Percentiles rank a stretch among this genome's conserved stretches.
These are phyloP conservation scores for Wickerhamiella nectarea DNA, from an alignment of 805 yeast species.

Conservation along the genomic window DNA sequence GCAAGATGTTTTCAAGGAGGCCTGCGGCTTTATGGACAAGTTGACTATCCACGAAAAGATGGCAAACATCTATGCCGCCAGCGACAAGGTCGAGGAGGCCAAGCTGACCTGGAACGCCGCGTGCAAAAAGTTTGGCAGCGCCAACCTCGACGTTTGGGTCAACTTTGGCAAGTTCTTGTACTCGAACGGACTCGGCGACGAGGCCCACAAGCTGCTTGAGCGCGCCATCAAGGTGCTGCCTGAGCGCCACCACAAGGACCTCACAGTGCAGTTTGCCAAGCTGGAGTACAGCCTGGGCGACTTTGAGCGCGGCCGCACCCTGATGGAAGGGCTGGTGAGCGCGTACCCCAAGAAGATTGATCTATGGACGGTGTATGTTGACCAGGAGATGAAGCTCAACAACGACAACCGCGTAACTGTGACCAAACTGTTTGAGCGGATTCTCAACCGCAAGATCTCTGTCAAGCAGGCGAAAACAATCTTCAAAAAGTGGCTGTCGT, in stretches of 20 bases:
- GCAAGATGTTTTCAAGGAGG: slow-evolving; percentile 65
- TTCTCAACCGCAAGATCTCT: slow-evolving; percentile 46
- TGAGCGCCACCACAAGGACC: slow-evolving; percentile 31
- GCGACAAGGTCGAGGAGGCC: slow-evolving; percentile 64
- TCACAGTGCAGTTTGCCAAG: slow-evolving; percentile 78
- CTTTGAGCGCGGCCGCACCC: slow-evolving; percentile 84
- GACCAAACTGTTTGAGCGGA: slow-evolving; percentile 74
- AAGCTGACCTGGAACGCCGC: slow-evolving; percentile 49
- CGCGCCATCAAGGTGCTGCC: slow-evolving; percentile 48
- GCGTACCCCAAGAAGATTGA: slow-evolving; percentile 88
- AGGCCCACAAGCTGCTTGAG: slow-evolving; percentile 53
- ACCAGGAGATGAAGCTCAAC: slow-evolving; percentile 67
- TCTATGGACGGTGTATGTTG: slow-evolving; percentile 89
- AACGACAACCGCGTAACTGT: slow-evolving; percentile 45
- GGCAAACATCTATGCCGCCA: slow-evolving; percentile 57
- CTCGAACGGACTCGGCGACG: slow-evolving; percentile 34
- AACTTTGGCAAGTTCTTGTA: slow-evolving; percentile 65
- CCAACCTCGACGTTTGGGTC: slow-evolving; percentile 62
- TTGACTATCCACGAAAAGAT: slow-evolving; percentile 66
- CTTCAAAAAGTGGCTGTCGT: slow-evolving; percentile 81
- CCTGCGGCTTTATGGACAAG: slow-evolving; percentile 88
- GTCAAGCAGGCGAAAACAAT: slow-evolving; percentile 89
- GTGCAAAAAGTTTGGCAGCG: slow-evolving; percentile 66
- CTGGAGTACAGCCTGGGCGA: slow-evolving; percentile 72
- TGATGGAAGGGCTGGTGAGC: slow-evolving; percentile 81